These are phyloP conservation scores for Aspergillus sclerotioniger DNA, from an alignment of 495 filamentous ascomycete species.

Conservation along the genomic window DNA sequence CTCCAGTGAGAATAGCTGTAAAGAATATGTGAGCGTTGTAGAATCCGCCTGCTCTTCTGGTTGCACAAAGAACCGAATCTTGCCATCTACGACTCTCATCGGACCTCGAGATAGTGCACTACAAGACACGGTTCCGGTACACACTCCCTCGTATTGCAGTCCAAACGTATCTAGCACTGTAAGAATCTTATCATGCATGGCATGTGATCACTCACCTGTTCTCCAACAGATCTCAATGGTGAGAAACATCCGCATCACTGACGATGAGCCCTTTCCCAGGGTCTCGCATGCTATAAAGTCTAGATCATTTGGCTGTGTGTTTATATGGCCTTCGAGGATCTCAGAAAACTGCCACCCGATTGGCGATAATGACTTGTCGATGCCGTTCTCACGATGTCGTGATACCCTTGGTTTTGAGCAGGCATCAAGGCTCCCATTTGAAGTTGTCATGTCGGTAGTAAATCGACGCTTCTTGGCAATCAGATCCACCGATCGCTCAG, in stretches of 20 bases:
- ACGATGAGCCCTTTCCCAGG: slow-evolving; percentile 8
- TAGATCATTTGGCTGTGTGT: not conserved
- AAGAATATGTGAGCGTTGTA: slow-evolving; percentile 58
- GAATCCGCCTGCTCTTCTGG: slow-evolving; percentile 54
- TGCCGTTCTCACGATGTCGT: not conserved
- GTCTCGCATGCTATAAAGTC: slow-evolving; percentile 3
- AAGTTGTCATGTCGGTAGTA: slow-evolving; percentile 44
- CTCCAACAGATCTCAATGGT: slow-evolving; percentile 9
- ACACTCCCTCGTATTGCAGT: slow-evolving; percentile 15
- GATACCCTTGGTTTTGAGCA: not conserved
- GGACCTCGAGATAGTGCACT: slow-evolving; percentile 53
- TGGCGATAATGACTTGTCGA: not conserved
- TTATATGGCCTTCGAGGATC: slow-evolving; percentile 5
- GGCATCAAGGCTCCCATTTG: slow-evolving; percentile 37
- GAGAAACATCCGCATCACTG: slow-evolving; percentile 9
- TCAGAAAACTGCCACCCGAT: slow-evolving; percentile 14
- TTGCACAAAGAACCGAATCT: slow-evolving; percentile 47
- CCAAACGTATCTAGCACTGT: not conserved
- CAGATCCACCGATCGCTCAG: slow-evolving; percentile 58
- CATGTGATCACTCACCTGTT: not conserved
- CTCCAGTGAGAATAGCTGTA: slow-evolving; percentile 55
- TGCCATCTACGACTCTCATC: slow-evolving; percentile 34
- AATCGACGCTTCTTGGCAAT: slow-evolving; percentile 41
- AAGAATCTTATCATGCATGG: not conserved
- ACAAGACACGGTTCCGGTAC: slow-evolving; percentile 62